These are phyloP conservation scores for Corymbia maculata DNA, from an alignment of 345 rosid species.

Conservation along the genomic window DNA sequence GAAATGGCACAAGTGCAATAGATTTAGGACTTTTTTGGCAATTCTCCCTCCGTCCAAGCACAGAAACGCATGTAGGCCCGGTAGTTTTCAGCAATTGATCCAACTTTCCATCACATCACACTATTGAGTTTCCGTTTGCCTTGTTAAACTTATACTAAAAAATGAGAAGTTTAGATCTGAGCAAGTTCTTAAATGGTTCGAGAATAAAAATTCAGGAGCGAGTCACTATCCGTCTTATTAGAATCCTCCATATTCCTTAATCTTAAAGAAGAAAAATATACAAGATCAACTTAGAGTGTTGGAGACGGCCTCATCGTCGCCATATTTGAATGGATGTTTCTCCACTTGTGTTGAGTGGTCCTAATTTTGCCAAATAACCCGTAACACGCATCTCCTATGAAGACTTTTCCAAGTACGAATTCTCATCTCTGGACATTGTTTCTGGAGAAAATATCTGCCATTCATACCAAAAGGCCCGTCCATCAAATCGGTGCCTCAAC, in stretches of 20 bases:
- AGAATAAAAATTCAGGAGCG: too few species aligned
- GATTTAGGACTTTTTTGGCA: too few species aligned
- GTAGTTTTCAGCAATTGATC: background rate
- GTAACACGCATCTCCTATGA: background rate
- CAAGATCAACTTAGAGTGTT: too few species aligned
- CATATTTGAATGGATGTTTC: background rate
- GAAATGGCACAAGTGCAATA: too few species aligned
- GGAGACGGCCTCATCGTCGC: too few species aligned
- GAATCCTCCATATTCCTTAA: too few species aligned
- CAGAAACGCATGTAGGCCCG: background rate
- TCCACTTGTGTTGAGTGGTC: background rate
- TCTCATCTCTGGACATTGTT: background rate
- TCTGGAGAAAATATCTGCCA: background rate
- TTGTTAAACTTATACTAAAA: rapidly evolving
- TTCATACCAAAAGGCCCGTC: background rate
- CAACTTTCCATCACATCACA: background rate
- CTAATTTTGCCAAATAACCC: background rate
- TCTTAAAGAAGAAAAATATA: too few species aligned
- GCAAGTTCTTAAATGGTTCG: too few species aligned
- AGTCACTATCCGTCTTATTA: too few species aligned
- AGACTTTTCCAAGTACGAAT: background rate
- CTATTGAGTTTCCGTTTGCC: background rate
- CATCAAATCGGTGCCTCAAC: background rate
- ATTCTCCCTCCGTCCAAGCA: background rate
- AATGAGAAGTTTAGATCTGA: background rate